Base-by-base conservation (phyloP, 2,329 filamentous ascomycete genomes). In the Stagonosporopsis tanaceti region DNA sequence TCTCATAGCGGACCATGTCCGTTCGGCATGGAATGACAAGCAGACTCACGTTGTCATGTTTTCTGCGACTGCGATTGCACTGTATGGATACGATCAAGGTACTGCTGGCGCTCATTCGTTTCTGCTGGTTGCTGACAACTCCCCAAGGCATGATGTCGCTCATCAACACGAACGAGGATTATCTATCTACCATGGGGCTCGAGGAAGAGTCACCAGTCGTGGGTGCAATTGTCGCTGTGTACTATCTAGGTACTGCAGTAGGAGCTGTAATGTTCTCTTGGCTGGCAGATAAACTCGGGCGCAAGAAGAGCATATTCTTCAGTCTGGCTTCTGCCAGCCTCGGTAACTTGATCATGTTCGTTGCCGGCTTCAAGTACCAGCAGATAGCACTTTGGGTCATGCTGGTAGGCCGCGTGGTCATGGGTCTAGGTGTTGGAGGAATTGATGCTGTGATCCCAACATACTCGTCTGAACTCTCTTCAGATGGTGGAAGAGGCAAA, bases 381-480 rank as follows among this genome's bases (percentile, higher is more conserved):
- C 72, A 73, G 14, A 71, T 79, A 44, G 74, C 77, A 54, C 46
- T 85, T 64, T 76, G 72, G 22, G 66, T 85, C 64, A 83, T 84
- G 76, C 77, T 87, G 30, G 53, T 81, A 0, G 82, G 80, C 8
- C 74, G 84, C 32, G 70, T 85, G 0, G 67, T 86, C 22, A 85
- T 86, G 84, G 82, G 82, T 2, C 63, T 87, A 1, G 84, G 84
- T 2, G 82, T 87, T 1, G 85, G 86, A 22, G 85, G 86, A 1
- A 84, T 88, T 34, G 85, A 88, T 66, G 79, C 80, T 15, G 83
- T 87, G 0, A 86, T 88, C 24, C 85, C 86, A 0, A 82, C 86
- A 1, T 88, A 88, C 72, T 83, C 79, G 54, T 80, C 80, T 14
- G 85, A 88, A 65, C 75, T 88, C 30, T 78, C 80, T 2, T 80